A percentile compares a stretch with the other conserved stretches of the same genome.
These are phyloP conservation scores for Evernia prunastri DNA, from an alignment of 495 filamentous ascomycete genomes.

Conservation along the genomic window DNA sequence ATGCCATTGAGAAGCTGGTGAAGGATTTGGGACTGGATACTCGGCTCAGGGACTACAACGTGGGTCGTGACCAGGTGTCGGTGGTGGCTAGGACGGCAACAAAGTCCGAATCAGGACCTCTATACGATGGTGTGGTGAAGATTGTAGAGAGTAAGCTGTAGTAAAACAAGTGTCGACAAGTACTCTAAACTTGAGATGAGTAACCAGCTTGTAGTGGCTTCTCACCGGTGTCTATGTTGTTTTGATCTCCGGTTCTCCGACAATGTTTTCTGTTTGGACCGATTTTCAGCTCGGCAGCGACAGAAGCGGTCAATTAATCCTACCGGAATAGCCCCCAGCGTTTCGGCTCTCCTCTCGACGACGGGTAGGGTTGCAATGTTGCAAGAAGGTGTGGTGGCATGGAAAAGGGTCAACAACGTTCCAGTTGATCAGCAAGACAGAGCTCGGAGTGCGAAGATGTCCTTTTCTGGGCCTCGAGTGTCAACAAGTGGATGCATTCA, in stretches of 20 bases:
- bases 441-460: no score
- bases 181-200: not conserved
- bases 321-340: not conserved
- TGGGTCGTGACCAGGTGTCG: constrained; percentile 22
- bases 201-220: not conserved
- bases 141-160: constrained; percentile 1
- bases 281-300: not conserved
- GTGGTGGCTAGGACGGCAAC: constrained; percentile 17
- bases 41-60: constrained; percentile 19
- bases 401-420: no score
- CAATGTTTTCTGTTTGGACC: not conserved
- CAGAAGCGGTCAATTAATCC: not conserved
- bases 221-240: not conserved
- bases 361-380: no score
- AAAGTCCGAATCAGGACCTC: not conserved
- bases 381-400: no score
- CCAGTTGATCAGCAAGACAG: no score
- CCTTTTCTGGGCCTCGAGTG: no score
- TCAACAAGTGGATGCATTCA: no score
- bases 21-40: constrained; percentile 32
- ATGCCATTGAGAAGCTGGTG: constrained; percentile 31
- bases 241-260: not conserved
- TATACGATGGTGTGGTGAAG: constrained; percentile 1
- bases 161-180: not conserved
- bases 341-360: not conserved